Evolutionary conservation across 352 stramenopile genomes (phyloP).

Genomic region (Phytopythium delawarense): DNA sequence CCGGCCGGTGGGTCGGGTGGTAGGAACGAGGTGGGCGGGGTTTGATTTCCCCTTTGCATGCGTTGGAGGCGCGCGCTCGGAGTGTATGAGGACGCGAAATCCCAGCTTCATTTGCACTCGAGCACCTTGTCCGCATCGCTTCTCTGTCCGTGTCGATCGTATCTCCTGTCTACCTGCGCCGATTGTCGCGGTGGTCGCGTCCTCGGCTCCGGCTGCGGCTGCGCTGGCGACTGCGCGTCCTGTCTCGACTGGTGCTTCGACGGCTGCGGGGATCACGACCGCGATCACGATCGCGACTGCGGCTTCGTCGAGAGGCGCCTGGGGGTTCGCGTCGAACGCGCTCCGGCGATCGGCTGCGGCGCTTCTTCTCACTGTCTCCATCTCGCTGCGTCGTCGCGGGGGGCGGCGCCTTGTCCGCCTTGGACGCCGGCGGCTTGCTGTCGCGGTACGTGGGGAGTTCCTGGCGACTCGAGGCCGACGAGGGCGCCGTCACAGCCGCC

Average conservation of each 20-base stretch:
- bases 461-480: not conserved
- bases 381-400: not conserved
- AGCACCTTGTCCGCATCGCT: not conserved
- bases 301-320: slow-evolving; percentile 7
- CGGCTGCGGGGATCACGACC: slow-evolving; percentile 16
- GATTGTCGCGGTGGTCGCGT: slow-evolving; percentile 10
- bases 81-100: not conserved
- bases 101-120: slow-evolving; percentile 2
- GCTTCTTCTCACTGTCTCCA: slow-evolving; percentile 6
- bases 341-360: slow-evolving; percentile 20
- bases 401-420: not conserved
- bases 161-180: not conserved
- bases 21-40: not conserved
- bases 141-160: not conserved
- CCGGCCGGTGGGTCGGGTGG: not conserved
- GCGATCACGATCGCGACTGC: slow-evolving; percentile 16
- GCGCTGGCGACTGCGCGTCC: slow-evolving; percentile 8
- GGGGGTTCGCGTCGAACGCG: not conserved
- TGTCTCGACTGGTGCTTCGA: slow-evolving; percentile 24
- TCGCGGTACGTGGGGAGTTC: not conserved
- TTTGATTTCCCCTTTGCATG: not conserved
- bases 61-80: not conserved
- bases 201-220: slow-evolving; percentile 10
- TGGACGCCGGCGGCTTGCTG: not conserved
- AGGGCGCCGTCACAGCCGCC: not conserved